Evolutionary conservation across 1,139 yeast species (phyloP), one percentile per base, ranked within the genome.

Genomic region (Yamadazyma mexicana): DNA sequence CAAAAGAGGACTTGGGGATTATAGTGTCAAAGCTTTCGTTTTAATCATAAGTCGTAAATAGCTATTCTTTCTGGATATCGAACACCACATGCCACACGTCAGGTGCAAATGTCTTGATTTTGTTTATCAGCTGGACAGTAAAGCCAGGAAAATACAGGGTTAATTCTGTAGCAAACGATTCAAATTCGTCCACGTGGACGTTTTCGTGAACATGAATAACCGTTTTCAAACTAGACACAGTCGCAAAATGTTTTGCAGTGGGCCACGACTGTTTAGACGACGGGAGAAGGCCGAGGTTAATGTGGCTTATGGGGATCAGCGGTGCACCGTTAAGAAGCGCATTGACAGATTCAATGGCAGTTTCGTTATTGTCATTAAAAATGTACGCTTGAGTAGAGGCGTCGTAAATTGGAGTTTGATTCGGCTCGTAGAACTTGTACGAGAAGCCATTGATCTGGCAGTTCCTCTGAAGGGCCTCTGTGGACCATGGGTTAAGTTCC

Each of bases 401-500:
- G 2, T 35, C 34, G 27, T 41, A 18, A 56, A 25, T 14, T 9
- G 40, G 29, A 24, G 43, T 38, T 1, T 43, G 6, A 32, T 39
- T 61, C 8, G 22, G 22, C 5, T 20, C 8, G 22, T 20, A 8
- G 8, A 6, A 20, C 5, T 20, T 20, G 38, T 65, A 72, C 5
- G 49, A 55, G 58, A 75, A 69, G 8, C 66, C 63, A 47, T 80
- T 83, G 4, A 53, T 54, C 1, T 44, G 39, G 7, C 84, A 70
- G 1, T 89, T 89, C 33, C 80, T 64, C 2, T 62, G 52, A 30
- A 87, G 66, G 0, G 95, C 96, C 50, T 81, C 80, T 6, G 84
- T 74, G 34, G 94, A 84, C 94, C 92, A 87, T 1, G 89, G 87
- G 53, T 88, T 88, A 34, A 88, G 62, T 49, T 88, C 96, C 88